Conservation (phyloP, 2,329 filamentous ascomycete genomes). For the Nannizzia gypsea region DNA sequence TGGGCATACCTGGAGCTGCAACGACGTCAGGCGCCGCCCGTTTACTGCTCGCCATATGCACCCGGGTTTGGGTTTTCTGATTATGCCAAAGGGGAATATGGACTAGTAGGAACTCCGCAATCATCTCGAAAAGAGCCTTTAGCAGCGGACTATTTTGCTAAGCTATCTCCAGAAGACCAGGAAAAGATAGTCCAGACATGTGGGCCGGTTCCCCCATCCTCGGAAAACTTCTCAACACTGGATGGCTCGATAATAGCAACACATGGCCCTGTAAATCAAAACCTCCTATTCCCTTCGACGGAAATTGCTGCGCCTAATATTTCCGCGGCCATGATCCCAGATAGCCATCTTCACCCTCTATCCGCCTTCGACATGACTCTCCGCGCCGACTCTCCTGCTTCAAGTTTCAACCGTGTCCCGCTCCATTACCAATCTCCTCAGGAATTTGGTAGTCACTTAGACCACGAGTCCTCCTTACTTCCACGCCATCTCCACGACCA, state of each 20-base stretch:
- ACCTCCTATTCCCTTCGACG: conserved; percentile 12
- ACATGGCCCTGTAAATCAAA: conserved; percentile 25
- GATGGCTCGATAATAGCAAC: conserved; percentile 14
- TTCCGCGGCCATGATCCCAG: conserved; percentile 10
- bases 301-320: conserved; percentile 19
- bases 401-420: conserved; percentile 33
- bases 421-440: conserved; percentile 33
- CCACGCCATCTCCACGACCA: conserved; percentile 27
- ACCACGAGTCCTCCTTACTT: conserved; percentile 18
- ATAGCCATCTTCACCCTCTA: conserved; percentile 19
- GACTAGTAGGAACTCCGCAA: conserved; percentile 24
- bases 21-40: conserved; percentile 26
- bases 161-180: conserved; percentile 29
- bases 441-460: conserved; percentile 29
- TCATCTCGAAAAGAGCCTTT: conserved; percentile 29
- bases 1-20: conserved; percentile 32
- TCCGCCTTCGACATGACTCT: conserved; percentile 34
- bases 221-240: conserved; percentile 11
- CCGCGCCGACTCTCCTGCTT: conserved; percentile 34
- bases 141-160: conserved; percentile 32
- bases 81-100: conserved; percentile 30
- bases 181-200: conserved; percentile 35
- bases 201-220: conserved; percentile 29
- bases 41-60: conserved; percentile 35
- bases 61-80: conserved; percentile 33